A percentile compares a stretch with the other conserved stretches of the same genome.
phyloP scores from a whole-genome alignment of 2,329 filamentous ascomycete species.

The Paraphoma chrysanthemicola region DNA sequence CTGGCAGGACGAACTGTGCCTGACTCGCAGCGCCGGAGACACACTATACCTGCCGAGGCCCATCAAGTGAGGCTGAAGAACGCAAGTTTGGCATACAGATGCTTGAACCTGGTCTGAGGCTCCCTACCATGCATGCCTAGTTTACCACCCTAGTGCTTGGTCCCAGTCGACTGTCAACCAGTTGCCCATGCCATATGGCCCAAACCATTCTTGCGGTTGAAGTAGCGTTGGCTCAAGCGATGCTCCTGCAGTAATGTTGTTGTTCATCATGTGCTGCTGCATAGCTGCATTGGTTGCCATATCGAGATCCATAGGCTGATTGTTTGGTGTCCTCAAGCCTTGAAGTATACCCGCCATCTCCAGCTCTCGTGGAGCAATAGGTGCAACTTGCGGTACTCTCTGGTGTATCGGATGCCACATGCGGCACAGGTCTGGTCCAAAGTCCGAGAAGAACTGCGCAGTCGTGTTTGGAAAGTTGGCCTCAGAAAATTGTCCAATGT shows the following conservation, averaged over 20 bases:
- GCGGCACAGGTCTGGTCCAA: constrained; percentile 41
- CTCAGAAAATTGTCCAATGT: constrained; percentile 36
- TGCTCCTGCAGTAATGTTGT: constrained; percentile 15
- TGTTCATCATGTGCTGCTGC: constrained; percentile 25
- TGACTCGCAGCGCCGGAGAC: not conserved
- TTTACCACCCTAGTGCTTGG: constrained; percentile 34
- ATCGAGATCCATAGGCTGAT: constrained; percentile 28
- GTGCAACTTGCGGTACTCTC: constrained; percentile 22
- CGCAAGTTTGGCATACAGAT: not conserved
- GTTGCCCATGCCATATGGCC: constrained; percentile 37
- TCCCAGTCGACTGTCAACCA: constrained; percentile 46
- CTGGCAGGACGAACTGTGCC: not conserved
- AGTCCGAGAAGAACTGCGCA: constrained; percentile 39
- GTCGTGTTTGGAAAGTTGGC: constrained; percentile 32
- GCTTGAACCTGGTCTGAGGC: not conserved
- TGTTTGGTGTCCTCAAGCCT: constrained; percentile 32
- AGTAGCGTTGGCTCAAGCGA: constrained; percentile 35
- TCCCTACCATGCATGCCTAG: not conserved
- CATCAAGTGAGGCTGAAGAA: not conserved
- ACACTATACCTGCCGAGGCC: not conserved
- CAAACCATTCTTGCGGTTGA: constrained; percentile 40
- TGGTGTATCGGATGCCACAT: constrained; percentile 37
- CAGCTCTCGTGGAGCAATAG: constrained; percentile 31
- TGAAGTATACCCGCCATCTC: constrained; percentile 43
- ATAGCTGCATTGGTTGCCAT: constrained; percentile 14